Evolutionary conservation across 495 filamentous ascomycete species (phyloP).

Genomic region (Xylaria grammica): DNA sequence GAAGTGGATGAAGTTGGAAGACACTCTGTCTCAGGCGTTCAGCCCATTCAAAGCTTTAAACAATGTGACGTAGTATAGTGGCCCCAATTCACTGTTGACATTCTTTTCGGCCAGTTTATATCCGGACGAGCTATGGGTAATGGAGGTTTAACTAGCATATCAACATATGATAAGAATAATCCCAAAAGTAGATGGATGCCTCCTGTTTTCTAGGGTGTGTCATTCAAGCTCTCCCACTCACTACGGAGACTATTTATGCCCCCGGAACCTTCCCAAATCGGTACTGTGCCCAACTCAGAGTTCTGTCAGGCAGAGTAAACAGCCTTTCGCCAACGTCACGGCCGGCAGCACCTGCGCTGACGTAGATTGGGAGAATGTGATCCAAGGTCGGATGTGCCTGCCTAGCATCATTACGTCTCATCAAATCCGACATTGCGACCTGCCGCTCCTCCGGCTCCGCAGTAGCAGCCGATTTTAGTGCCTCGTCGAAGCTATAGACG

Average conservation of each 20-base stretch:
- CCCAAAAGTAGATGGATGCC: too few relatives aligned
- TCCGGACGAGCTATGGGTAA: too few relatives aligned
- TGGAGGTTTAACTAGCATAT: too few relatives aligned
- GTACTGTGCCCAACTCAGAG: slow-evolving; percentile 68
- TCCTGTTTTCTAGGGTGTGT: too few relatives aligned
- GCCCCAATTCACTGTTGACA: too few relatives aligned
- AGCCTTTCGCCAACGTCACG: slow-evolving; percentile 58
- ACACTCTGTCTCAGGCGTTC: too few relatives aligned
- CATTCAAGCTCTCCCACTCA: too few relatives aligned
- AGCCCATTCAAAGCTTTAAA: too few relatives aligned
- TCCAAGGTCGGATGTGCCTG: slow-evolving; percentile 70
- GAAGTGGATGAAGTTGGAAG: too few relatives aligned
- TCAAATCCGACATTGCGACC: slow-evolving; percentile 57
- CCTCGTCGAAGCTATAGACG: slow-evolving; percentile 67
- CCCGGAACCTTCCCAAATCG: slow-evolving; percentile 54
- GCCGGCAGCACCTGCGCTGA: slow-evolving; percentile 66
- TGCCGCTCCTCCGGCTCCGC: slow-evolving; percentile 56
- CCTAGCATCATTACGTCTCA: slow-evolving; percentile 64
- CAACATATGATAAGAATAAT: too few relatives aligned
- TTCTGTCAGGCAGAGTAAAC: slow-evolving; percentile 63
- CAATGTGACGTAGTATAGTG: too few relatives aligned
- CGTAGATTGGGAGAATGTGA: slow-evolving; percentile 69
- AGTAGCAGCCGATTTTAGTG: slow-evolving; percentile 64
- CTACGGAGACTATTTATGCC: not conserved
- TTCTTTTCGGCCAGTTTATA: too few relatives aligned